Base-by-base conservation (phyloP, 805 yeast species). In the Ogataea pilisensis region DNA sequence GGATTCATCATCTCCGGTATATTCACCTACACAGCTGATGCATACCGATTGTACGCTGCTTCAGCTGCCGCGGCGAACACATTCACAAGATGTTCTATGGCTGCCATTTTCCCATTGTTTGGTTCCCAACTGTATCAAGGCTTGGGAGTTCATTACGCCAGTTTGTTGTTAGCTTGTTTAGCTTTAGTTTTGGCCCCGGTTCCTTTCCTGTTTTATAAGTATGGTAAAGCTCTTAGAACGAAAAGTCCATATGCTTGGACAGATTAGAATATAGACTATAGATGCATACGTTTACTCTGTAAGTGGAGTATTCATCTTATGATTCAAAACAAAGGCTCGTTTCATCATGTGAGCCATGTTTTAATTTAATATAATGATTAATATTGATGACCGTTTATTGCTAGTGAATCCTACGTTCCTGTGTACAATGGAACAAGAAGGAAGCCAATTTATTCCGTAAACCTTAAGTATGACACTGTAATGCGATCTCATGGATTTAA, bases 141-240 rank as follows among this genome's bases (percentile, higher is more conserved):
- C 13, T 55, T 78, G 55, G 80, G 81, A 5, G 67, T 73, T 27
- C 70, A 77, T 45, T 80, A 82, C 81, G 84, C 84, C 2, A 63
- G 73, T 8, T 64, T 75, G 14, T 50, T 80, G 2, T 52, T 80
- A 35, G 83, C 74, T 0, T 72, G 75, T 53, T 50, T 76, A 7
- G 63, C 80, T 0, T 59, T 73, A 11, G 64, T 61, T 1, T 63
- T 80, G 66, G 66, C 77, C 13, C 76, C 79, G 0, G 72, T 76
- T 28, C 85, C 85, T 2, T 75, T 72, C 47, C 43, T 75, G 35
- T 78, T 80, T 48, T 76, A 64, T 52, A 63, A 57, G 36, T 69
- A 65, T 43, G 83, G 83, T 9, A 70, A 68, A 24, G 31, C 28
- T 12, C 59, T 65, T 37, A 65, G 75, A 58, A 61, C 62, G 9